These are phyloP conservation scores for Cryptomeria japonica DNA, from an alignment of 75 land plant genomes.

Conservation along the genomic window DNA sequence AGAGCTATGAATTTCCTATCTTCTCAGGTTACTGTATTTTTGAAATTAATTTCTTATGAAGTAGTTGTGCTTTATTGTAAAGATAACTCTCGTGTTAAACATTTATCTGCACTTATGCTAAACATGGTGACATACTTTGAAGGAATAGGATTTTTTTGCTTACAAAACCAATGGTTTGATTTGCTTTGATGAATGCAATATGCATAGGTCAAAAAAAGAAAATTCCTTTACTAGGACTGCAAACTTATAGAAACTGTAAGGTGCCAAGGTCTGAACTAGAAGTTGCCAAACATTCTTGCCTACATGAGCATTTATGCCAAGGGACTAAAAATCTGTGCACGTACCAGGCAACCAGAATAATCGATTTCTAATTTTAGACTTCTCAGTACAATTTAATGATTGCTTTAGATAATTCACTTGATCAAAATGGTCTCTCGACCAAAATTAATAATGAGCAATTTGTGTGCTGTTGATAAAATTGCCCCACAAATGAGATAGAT, in stretches of 20 bases:
- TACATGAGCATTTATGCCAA: neutral
- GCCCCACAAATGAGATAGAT: neutral
- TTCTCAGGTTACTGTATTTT: neutral
- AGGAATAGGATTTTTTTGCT: neutral
- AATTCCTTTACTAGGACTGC: neutral
- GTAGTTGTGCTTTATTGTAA: neutral
- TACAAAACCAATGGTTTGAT: neutral
- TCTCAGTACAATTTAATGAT: neutral
- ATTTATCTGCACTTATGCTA: neutral
- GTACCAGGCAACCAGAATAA: neutral
- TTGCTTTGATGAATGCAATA: neutral
- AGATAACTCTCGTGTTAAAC: neutral
- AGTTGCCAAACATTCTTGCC: neutral
- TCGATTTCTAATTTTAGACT: neutral
- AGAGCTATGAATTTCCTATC: neutral
- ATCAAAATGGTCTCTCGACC: neutral
- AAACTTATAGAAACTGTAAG: neutral
- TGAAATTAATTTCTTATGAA: neutral
- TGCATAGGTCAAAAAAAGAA: neutral
- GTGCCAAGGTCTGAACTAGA: neutral
- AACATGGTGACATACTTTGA: neutral
- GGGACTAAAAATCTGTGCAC: neutral
- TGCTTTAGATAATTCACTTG: neutral
- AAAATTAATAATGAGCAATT: neutral
- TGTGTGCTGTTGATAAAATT: neutral